Base-by-base conservation (phyloP, 768 basidiomycete genomes). In the Mycena olivaceomarginata region DNA sequence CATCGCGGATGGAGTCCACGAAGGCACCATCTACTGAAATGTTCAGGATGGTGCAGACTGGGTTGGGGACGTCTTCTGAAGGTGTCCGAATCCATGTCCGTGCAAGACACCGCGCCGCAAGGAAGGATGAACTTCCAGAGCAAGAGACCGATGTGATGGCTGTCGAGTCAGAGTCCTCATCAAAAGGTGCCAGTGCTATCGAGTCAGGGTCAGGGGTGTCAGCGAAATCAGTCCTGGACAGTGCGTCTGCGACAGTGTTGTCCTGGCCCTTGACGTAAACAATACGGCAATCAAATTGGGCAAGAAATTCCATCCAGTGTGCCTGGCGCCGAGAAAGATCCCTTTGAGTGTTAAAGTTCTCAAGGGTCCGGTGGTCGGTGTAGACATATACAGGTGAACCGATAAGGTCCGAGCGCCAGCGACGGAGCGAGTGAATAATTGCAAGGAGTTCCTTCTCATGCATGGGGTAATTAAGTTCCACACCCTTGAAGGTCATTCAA, bases 261-360 rank as follows among this genome's bases (percentile, higher is more conserved):
- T 20, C 63, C 22, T 64, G 41, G 11, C 63, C 63, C 20, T 64
- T 43, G n/a, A 64, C 41, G 8, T 64, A 64, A 1, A 64, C 12
- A 8, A 64, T 64, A 13, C 45, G 43, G 1, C 20, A 4, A 10
- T 64, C 63, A 22, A 64, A 64, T 11, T 64, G 63, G 10, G 63
- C 43, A 40, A 64, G 43, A 20, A 64, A 64, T 11, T 64, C 63
- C 63, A 64, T 64, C 63, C 63, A 64, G 5, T 41, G 63, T n/a
- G 63, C 63, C 10, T 64, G 63, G 9, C 63, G 18, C 8, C 63
- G 18, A 0, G 63, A 64, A 4, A 64, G 13, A n/a, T 64, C 63
- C 4, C 41, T 16, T 22, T 64, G 63, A 3, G 63, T n/a, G 20
- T 64, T 5, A 12, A 64, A 64, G 4, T 64, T 64, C 20, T 64